These are phyloP conservation scores for Nectriaceae sp. DNA, from an alignment of 2,329 filamentous ascomycete genomes.

Conservation along the genomic window DNA sequence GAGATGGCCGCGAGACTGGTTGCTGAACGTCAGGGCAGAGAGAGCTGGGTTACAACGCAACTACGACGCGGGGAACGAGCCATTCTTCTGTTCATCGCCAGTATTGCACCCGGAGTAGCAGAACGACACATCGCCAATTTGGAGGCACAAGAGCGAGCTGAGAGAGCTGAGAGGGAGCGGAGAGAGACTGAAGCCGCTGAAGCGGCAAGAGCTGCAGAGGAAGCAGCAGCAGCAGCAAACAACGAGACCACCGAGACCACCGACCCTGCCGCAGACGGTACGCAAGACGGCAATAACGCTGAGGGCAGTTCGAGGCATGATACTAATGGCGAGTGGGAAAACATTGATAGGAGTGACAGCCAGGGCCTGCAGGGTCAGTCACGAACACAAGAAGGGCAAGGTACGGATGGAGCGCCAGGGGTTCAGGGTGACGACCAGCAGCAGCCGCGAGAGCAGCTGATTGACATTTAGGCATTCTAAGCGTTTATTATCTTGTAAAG, in stretches of 20 bases:
- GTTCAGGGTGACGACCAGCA: conserved; percentile 13
- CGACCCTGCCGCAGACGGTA: not conserved
- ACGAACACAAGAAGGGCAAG: conserved; percentile 19
- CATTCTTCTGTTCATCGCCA: conserved; percentile 64
- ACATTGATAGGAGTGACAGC: no score
- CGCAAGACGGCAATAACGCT: conserved; percentile 6
- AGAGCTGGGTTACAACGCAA: conserved; percentile 39
- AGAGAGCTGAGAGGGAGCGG: conserved; percentile 45
- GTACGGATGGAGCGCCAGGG: not conserved
- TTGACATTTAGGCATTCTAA: conserved; percentile 12
- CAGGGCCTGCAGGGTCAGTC: conserved; percentile 4
- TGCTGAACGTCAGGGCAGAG: conserved; percentile 34
- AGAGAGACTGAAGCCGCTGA: conserved; percentile 45
- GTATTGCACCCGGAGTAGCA: conserved; percentile 65
- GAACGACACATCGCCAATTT: conserved; percentile 64
- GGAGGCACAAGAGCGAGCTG: conserved; percentile 43
- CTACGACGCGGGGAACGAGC: conserved; percentile 59
- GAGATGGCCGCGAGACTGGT: conserved; percentile 57
- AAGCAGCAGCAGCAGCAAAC: conserved; percentile 24
- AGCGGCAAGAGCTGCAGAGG: conserved; percentile 28
- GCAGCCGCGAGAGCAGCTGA: conserved; percentile 21
- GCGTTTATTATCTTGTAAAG: conserved; percentile 2
- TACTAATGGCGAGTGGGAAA: not conserved
- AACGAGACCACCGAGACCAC: conserved; percentile 10
- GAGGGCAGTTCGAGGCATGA: conserved; percentile 6